Percentiles rank a stretch among this genome's conserved stretches.
phyloP scores from a whole-genome alignment of 495 filamentous ascomycete genomes.

The Penicillium robsamsonii region DNA sequence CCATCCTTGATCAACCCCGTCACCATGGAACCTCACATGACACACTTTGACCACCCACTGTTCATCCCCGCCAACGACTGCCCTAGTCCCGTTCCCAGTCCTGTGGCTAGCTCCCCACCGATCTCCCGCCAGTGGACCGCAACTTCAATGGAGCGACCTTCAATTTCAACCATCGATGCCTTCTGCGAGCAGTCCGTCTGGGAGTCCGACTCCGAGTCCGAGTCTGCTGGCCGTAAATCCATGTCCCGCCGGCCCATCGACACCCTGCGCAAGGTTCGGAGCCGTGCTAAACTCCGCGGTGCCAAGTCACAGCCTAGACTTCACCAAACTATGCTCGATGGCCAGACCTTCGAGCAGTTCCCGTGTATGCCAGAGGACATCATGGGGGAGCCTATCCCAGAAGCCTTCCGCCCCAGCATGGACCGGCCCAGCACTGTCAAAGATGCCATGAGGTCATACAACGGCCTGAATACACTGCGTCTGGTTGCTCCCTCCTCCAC shows the following conservation, averaged over 20 bases:
- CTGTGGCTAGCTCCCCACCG: conserved; percentile 33
- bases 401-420: conserved; percentile 21
- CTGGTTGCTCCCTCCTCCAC: conserved; percentile 42
- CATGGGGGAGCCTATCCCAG: conserved; percentile 9
- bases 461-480: conserved; percentile 36
- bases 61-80: conserved; percentile 47
- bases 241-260: conserved; percentile 44
- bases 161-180: conserved; percentile 43
- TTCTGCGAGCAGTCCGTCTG: conserved; percentile 46
- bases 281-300: conserved; percentile 43
- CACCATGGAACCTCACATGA: conserved; percentile 45
- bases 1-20: conserved; percentile 44
- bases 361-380: conserved; percentile 34
- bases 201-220: conserved; percentile 48
- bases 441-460: conserved; percentile 26
- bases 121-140: conserved; percentile 39
- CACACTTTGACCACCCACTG: conserved; percentile 45
- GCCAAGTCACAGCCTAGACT: conserved; percentile 45
- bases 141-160: conserved; percentile 42
- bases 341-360: conserved; percentile 29
- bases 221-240: conserved; percentile 38
- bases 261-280: conserved; percentile 48
- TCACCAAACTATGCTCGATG: conserved; percentile 27
- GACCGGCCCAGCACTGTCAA: conserved; percentile 30
- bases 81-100: conserved; percentile 43